Evolutionary conservation across 2,329 filamentous ascomycete genomes (phyloP).

Genomic region (Calonectria henricotiae): DNA sequence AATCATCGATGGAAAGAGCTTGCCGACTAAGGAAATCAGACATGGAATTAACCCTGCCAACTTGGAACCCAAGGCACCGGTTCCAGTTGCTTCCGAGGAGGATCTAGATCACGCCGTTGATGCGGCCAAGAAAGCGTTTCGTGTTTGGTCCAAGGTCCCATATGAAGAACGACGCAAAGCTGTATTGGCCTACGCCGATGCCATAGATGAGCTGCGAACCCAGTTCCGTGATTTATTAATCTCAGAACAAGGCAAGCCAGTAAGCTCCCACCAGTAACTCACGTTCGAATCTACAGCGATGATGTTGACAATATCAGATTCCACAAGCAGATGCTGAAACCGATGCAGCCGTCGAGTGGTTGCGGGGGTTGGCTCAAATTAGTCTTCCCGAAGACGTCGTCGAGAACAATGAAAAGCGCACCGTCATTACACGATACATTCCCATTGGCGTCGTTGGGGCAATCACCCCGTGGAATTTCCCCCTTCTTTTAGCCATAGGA

Average conservation of each 20-base stretch:
- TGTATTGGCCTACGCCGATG: constrained; percentile 51
- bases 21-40: constrained; percentile 42
- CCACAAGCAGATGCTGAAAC: constrained; percentile 51
- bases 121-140: constrained; percentile 49
- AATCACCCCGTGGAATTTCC: constrained; percentile 73
- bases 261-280: constrained; percentile 9
- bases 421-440: constrained; percentile 56
- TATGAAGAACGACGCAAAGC: constrained; percentile 48
- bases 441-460: constrained; percentile 64
- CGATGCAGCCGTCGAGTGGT: constrained; percentile 49
- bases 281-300: neutral
- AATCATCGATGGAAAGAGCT: constrained; percentile 47
- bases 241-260: constrained; percentile 55
- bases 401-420: constrained; percentile 56
- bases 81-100: constrained; percentile 48
- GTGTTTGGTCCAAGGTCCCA: constrained; percentile 50
- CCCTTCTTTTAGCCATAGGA: constrained; percentile 66
- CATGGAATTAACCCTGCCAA: constrained; percentile 55
- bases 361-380: constrained; percentile 53
- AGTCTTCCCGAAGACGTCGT: constrained; percentile 59
- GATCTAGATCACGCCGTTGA: constrained; percentile 50
- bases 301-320: constrained; percentile 4
- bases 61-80: constrained; percentile 52
- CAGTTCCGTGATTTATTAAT: constrained; percentile 49
- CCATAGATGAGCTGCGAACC: constrained; percentile 43